Base-by-base conservation (phyloP, 805 yeast genomes). In the Metschnikowia dekortorum region DNA sequence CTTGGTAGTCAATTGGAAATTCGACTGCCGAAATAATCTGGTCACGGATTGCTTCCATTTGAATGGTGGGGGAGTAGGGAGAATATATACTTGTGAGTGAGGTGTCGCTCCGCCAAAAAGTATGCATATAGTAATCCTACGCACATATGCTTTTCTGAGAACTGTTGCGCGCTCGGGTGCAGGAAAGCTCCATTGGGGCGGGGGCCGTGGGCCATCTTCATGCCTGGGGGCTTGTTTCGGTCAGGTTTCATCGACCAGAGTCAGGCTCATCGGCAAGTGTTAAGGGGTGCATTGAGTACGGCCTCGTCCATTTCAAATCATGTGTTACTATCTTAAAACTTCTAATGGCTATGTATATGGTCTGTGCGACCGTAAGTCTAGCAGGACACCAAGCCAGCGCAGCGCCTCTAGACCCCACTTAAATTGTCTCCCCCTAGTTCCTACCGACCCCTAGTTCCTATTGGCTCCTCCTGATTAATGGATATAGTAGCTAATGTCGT, bases 1-100 rank as follows among this genome's bases (percentile, higher is more conserved):
- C 83, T 55, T 72, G 66, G 55, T 76, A 81, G 65, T 82, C 85
- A 53, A 74, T 76, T 52, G 73, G 67, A 45, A 70, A 63, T 50
- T 70, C 71, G 46, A 63, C 39, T n/a, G 42, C 41, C 3, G 51
- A 29, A 44, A 18, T 46, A 50, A 56, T 43, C 30, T 47, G 45
- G 22, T 50, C 47, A 44, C 51, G 54, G 42, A 57, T 37, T n/a
- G 53, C 36, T 36, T 57, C 61, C 61, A 57, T 57, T 46, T 44
- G 49, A 26, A 37, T 32, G 35, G 37, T 42, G 49, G 32, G 42
- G 40, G 22, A 39, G 43, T 43, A 35, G 31, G n/a, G 30, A 22
- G 28, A 39, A 48, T 46, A 38, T 33, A 16, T 43, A 28, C 28
- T 31, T 13, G 13, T 32, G 35, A 32, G 32, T 34, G 30, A 32